Base-by-base conservation (phyloP, 2,329 filamentous ascomycete species). In the Verticillium alfalfae region DNA sequence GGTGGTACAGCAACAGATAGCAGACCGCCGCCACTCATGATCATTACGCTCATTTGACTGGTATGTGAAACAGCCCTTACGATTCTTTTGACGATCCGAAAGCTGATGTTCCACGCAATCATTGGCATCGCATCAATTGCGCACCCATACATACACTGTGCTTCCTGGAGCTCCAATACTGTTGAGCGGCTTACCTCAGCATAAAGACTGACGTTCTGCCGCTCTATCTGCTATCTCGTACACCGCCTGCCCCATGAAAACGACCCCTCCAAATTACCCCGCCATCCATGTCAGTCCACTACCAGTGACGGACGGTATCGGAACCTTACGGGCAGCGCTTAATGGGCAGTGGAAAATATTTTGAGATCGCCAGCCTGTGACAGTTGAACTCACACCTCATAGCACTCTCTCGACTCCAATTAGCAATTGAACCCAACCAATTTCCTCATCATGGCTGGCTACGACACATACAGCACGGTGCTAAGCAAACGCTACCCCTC, bases 401-500 rank as follows among this genome's bases (percentile, higher is more conserved):
- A 22, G 9, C 34, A 55, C 16, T 55, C 52, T 10, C 22, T 7
- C 52, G 5, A 34, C 22, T 13, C 34, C 22, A 34, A 13, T 10
- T 18, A 34, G 1, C 18, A 7, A 15, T 34, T 9, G 13, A 34
- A 15, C 22, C 26, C 15, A 13, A 34, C 26, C 52, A 34, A 49
- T 26, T 49, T n/a, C 7, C 56, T 31, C 36, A 64, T 57, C 2
- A 59, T 59, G 57, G 12, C 37, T 26, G 37, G 39, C 31, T 79
- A 79, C 72, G 84, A 87, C 70, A 77, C 77, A 61, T 87, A 58
- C 56, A 58, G 34, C 22, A 92, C 89, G 54, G 85, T 89, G 38
- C 79, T 93, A 68, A 87, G 84, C 67, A 83, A 82, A 68, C 85
- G 92, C 69, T 95, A 95, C 80, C 88, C 87, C 76, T 90, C 84